Percentiles rank a stretch among this genome's conserved stretches.
These are phyloP conservation scores for Tulasnella sp. DNA, from an alignment of 768 basidiomycete genomes.

Conservation along the genomic window DNA sequence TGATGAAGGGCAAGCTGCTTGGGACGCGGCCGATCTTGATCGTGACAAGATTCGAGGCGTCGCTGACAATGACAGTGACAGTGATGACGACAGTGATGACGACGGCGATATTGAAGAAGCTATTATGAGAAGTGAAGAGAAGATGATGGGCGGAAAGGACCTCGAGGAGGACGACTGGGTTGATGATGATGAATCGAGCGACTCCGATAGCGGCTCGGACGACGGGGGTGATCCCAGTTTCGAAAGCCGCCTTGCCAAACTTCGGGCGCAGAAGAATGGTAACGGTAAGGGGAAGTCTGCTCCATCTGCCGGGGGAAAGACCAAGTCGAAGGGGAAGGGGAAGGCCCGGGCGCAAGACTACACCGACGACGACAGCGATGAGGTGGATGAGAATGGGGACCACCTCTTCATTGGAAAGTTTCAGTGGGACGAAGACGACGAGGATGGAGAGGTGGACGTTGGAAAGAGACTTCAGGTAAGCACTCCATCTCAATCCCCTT, in stretches of 20 bases:
- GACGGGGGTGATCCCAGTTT: too few species aligned
- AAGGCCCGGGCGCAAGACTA: too few species aligned
- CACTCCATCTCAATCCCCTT: conserved; percentile 19
- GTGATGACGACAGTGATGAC: conserved; percentile 32
- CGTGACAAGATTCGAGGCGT: conserved; percentile 36
- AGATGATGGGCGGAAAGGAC: conserved; percentile 28
- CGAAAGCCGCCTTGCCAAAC: too few species aligned
- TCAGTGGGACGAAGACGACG: conserved; percentile 27
- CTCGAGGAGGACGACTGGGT: conserved; percentile 36
- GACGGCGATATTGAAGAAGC: conserved; percentile 28
- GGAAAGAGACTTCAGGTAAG: conserved; percentile 23
- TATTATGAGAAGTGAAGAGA: conserved; percentile 25
- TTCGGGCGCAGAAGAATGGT: too few species aligned
- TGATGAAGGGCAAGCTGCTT: conserved; percentile 27
- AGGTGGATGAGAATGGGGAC: too few species aligned
- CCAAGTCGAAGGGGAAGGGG: too few species aligned
- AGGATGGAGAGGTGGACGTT: conserved; percentile 26
- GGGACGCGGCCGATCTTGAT: conserved; percentile 53
- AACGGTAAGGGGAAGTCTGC: too few species aligned
- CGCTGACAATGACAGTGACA: conserved; percentile 25
- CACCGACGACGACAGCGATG: too few species aligned
- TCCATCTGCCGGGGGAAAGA: too few species aligned
- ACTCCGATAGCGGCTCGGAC: conserved; percentile 16
- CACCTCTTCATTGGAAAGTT: not conserved
- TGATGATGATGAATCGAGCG: conserved; percentile 44